These are phyloP conservation scores for Claviceps lovelessii DNA, from an alignment of 2,329 filamentous ascomycete species.

Conservation along the genomic window DNA sequence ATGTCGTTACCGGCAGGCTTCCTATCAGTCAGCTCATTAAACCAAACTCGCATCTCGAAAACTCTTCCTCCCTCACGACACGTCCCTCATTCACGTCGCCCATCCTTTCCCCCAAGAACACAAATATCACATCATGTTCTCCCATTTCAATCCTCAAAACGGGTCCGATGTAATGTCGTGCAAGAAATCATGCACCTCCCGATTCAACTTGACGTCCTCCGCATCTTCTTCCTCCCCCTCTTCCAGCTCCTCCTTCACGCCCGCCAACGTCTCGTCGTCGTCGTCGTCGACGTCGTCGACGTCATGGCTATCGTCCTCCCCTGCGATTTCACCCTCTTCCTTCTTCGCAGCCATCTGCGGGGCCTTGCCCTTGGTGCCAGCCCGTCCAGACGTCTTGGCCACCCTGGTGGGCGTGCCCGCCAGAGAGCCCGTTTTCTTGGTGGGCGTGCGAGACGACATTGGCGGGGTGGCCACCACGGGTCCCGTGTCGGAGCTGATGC, in stretches of 20 bases:
- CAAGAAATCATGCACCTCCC: slow-evolving; percentile 1
- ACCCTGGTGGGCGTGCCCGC: slow-evolving; percentile 15
- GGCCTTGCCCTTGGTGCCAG: slow-evolving; percentile 12
- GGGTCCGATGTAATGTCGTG: background rate
- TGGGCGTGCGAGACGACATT: slow-evolving; percentile 5
- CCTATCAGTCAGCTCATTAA: background rate
- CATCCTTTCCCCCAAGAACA: background rate
- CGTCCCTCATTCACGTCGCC: background rate
- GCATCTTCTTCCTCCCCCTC: background rate
- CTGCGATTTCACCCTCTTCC: background rate
- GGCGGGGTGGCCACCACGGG: slow-evolving; percentile 1
- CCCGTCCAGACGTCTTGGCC: slow-evolving; percentile 15
- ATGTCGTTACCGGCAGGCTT: background rate
- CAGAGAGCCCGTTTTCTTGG: slow-evolving; percentile 10
- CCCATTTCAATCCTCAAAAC: background rate
- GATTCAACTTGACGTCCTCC: background rate
- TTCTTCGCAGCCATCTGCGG: slow-evolving; percentile 9
- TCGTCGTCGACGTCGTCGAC: slow-evolving; percentile 7
- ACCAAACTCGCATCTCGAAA: background rate
- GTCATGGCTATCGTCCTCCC: slow-evolving; percentile 6
- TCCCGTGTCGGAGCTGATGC: slow-evolving; percentile 17
- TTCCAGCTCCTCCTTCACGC: slow-evolving; percentile 6
- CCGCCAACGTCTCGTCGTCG: slow-evolving; percentile 6
- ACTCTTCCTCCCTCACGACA: background rate
- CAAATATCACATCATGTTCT: background rate